Conservation (phyloP, 2,329 filamentous ascomycete species). For the Botrytis elliptica region DNA sequence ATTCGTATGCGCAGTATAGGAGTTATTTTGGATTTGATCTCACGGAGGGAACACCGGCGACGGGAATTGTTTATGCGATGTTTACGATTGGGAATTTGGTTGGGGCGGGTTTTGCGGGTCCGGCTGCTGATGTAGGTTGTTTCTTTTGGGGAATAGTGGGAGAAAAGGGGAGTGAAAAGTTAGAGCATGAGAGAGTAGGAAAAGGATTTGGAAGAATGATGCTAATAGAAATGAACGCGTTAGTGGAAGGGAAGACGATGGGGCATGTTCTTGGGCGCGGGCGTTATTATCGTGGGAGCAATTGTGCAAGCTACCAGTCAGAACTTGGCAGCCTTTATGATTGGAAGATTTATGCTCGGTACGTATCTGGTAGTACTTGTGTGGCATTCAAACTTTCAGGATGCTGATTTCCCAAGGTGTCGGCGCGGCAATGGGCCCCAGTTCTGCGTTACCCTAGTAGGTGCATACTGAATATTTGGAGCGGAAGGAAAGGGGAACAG, state of each 20-base stretch:
- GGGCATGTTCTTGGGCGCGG: conserved; percentile 29
- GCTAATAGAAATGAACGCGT: neutral
- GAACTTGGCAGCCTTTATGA: conserved; percentile 44
- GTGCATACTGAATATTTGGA: conserved; percentile 33
- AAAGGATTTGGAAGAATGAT: neutral
- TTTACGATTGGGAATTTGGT: conserved; percentile 22
- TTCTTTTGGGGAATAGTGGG: neutral
- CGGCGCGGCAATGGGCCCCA: conserved; percentile 20
- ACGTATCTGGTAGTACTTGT: conserved; percentile 44
- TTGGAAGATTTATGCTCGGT: conserved; percentile 56
- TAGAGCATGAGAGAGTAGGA: no score
- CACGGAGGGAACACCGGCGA: conserved; percentile 24
- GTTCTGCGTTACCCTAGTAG: conserved; percentile 18
- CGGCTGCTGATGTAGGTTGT: conserved; percentile 18
- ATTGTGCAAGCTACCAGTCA: conserved; percentile 32
- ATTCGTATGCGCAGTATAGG: conserved; percentile 46
- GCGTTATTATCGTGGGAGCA: conserved; percentile 26
- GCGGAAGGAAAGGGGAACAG: no score
- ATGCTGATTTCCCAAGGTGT: conserved; percentile 32
- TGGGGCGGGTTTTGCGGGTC: conserved; percentile 9
- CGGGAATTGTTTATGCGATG: conserved; percentile 28
- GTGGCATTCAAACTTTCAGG: neutral
- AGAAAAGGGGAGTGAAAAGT: no score
- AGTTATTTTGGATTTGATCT: conserved; percentile 26
- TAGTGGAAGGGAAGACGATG: conserved; percentile 23